Conservation (phyloP, 345 rosid species). For the Gossypium bickii region DNA sequence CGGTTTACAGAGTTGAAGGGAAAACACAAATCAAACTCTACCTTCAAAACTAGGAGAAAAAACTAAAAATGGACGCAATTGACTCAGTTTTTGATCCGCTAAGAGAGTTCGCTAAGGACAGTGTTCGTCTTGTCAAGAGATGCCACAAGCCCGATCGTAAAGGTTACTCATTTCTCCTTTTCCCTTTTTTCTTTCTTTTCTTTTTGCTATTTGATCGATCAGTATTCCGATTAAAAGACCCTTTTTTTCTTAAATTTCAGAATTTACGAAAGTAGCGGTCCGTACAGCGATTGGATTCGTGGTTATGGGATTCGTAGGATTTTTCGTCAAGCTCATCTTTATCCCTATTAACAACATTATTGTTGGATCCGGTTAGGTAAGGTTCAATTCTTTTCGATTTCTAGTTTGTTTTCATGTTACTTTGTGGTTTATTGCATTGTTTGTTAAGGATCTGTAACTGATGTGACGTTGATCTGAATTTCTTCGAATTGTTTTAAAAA, state of each 20-base stretch:
- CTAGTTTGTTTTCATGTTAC: neutral
- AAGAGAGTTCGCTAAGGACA: conserved; percentile 73
- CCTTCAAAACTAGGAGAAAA: neutral
- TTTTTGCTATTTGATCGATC: neutral
- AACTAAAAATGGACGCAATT: conserved; percentile 56
- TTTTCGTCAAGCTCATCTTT: conserved; percentile 71
- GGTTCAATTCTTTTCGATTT: neutral
- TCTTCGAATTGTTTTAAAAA: neutral
- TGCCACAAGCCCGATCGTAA: conserved; percentile 84
- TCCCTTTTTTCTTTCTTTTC: neutral
- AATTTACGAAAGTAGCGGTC: conserved; percentile 69
- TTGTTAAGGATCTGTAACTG: neutral
- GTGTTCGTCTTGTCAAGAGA: conserved; percentile 70
- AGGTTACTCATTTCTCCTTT: conserved; percentile 26
- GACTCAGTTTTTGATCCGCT: conserved; percentile 71
- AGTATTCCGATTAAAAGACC: neutral
- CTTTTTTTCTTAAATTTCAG: conserved; percentile 20
- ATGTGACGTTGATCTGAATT: neutral
- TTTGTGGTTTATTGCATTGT: neutral
- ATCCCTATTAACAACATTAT: conserved; percentile 68
- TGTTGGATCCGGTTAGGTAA: conserved; percentile 43
- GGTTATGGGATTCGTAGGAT: conserved; percentile 78
- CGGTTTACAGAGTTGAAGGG: neutral
- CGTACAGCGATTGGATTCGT: conserved; percentile 83
- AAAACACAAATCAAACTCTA: neutral